Evolutionary conservation across 2,329 filamentous ascomycete genomes (phyloP).

Genomic region (Colletotrichum truncatum): DNA sequence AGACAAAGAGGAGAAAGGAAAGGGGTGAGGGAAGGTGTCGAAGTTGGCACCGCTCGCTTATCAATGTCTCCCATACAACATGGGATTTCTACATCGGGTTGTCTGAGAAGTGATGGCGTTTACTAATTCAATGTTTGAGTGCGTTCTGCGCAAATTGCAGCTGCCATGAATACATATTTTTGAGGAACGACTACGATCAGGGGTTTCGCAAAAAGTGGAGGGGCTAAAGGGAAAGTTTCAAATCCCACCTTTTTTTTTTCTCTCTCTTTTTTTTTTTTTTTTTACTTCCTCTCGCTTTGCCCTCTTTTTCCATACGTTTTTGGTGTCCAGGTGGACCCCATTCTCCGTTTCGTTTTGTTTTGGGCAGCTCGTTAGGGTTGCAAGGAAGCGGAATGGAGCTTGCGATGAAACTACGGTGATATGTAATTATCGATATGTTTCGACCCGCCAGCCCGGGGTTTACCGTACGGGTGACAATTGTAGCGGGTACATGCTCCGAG

Average conservation of each 20-base stretch:
- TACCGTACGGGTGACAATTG: not conserved
- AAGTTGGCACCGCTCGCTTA: no score
- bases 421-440: constrained; percentile 2
- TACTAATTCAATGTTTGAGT: no score
- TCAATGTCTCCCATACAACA: no score
- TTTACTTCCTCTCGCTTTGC: not conserved
- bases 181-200: not conserved
- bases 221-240: not conserved
- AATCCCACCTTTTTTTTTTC: constrained; percentile 4
- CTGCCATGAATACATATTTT: not conserved
- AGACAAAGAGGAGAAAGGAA: no score
- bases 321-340: not conserved
- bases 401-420: constrained; percentile 14
- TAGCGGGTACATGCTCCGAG: no score
- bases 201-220: constrained; percentile 8
- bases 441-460: not conserved
- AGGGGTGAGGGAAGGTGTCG: no score
- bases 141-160: no score
- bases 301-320: not conserved
- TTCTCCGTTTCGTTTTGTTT: constrained; percentile 28
- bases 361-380: constrained; percentile 26
- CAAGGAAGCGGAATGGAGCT: constrained; percentile 10
- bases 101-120: no score
- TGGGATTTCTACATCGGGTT: no score
- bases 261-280: not conserved